Conservation (phyloP, 495 filamentous ascomycete species). For the Penicillium psychrofluorescens region DNA sequence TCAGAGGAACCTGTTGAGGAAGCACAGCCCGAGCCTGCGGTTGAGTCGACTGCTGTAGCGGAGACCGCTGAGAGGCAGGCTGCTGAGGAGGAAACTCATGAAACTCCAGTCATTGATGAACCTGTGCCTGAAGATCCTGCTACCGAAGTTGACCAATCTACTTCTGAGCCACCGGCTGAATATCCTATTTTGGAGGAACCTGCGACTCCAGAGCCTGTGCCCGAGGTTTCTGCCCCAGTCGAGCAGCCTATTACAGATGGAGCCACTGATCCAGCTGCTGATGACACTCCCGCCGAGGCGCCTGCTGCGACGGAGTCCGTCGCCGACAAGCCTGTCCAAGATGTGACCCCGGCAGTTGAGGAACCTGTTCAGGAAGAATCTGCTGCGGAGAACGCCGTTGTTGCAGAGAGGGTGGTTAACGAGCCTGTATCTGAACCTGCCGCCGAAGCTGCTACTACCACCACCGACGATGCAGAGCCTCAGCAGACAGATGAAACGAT, state of each 20-base stretch:
- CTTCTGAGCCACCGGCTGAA: too few relatives aligned
- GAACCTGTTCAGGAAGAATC: background rate
- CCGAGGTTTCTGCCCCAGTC: too few relatives aligned
- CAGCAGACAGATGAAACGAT: background rate
- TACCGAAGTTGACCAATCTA: background rate
- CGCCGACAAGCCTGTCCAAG: background rate
- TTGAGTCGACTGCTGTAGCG: background rate
- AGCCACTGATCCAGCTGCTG: too few relatives aligned
- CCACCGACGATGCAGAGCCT: background rate
- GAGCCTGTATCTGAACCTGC: conserved; percentile 7
- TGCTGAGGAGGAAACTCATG: background rate
- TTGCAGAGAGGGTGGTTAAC: conserved; percentile 1
- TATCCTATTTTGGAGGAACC: too few relatives aligned
- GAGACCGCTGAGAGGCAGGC: background rate
- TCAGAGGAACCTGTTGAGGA: background rate
- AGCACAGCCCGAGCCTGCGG: background rate
- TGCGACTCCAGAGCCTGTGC: too few relatives aligned
- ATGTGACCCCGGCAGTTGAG: conserved; percentile 1
- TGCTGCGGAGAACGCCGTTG: conserved; percentile 1
- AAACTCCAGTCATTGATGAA: conserved; percentile 1
- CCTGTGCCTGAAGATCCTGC: background rate
- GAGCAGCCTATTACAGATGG: too few relatives aligned
- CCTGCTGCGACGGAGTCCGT: background rate
- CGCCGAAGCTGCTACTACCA: background rate
- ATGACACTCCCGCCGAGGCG: background rate